Conservation (phyloP, 2,329 filamentous ascomycete genomes). For the Aschersonia sp. region DNA sequence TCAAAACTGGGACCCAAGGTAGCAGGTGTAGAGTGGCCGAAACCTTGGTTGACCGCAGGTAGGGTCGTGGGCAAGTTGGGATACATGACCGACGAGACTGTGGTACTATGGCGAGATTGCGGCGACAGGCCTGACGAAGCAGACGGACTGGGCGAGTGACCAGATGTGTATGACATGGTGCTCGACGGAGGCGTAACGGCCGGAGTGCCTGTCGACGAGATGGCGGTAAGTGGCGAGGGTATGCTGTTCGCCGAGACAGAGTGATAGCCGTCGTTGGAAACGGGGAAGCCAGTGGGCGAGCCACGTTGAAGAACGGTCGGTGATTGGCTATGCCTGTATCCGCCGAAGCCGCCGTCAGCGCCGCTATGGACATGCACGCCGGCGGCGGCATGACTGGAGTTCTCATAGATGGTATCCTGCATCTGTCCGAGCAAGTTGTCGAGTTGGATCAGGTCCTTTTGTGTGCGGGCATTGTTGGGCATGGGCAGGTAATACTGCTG, state of each 20-base stretch:
- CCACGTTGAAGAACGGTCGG: constrained; percentile 27
- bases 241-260: constrained; percentile 38
- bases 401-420: constrained; percentile 92
- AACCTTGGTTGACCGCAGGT: constrained; percentile 55
- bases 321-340: constrained; percentile 43
- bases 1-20: constrained; percentile 57
- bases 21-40: constrained; percentile 54
- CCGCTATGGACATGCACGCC: constrained; percentile 64
- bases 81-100: constrained; percentile 51
- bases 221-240: constrained; percentile 43
- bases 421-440: constrained; percentile 93
- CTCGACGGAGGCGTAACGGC: constrained; percentile 65
- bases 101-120: constrained; percentile 45
- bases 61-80: constrained; percentile 44
- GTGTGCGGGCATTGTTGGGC: constrained; percentile 66
- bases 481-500: constrained; percentile 84
- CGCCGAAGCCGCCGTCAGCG: constrained; percentile 48
- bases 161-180: constrained; percentile 62
- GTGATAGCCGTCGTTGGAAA: constrained; percentile 21
- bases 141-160: constrained; percentile 62
- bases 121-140: constrained; percentile 52
- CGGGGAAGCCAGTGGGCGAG: constrained; percentile 15
- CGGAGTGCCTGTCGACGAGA: constrained; percentile 54
- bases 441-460: constrained; percentile 85
- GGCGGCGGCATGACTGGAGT: constrained; percentile 65